phyloP scores from a whole-genome alignment of 2,329 filamentous ascomycete species.

The Claviceps citrina region DNA sequence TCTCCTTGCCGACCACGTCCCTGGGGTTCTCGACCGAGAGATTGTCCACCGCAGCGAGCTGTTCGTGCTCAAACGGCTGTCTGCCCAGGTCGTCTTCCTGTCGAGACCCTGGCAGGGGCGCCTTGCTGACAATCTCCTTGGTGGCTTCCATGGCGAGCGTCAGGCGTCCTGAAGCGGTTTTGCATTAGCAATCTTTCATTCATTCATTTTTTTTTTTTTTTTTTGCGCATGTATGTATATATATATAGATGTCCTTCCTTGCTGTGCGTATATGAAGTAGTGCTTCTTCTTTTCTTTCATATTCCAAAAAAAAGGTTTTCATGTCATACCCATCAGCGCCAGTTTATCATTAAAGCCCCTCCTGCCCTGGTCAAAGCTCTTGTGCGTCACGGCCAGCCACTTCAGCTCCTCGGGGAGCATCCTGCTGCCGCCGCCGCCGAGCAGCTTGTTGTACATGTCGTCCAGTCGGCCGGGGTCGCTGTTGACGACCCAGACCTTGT shows the following conservation, averaged over 20 bases:
- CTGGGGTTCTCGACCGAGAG: slow-evolving; percentile 46
- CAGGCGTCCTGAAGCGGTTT: slow-evolving; percentile 22
- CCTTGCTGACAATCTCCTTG: slow-evolving; percentile 22
- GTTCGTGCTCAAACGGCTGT: slow-evolving; percentile 52
- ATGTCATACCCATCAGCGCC: slow-evolving; percentile 60
- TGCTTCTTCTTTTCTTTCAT: background rate
- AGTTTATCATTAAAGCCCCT: slow-evolving; percentile 89
- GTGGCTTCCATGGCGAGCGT: slow-evolving; percentile 24
- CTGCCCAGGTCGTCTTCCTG: slow-evolving; percentile 38
- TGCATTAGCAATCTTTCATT: too few relatives aligned
- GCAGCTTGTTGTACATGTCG: slow-evolving; percentile 57
- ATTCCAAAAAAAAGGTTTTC: background rate
- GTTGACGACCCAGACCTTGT: slow-evolving; percentile 54
- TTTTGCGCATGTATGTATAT: too few relatives aligned
- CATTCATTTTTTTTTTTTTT: background rate
- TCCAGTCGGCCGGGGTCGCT: slow-evolving; percentile 59
- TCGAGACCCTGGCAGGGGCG: slow-evolving; percentile 13
- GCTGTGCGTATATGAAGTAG: too few relatives aligned
- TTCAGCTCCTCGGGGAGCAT: slow-evolving; percentile 81
- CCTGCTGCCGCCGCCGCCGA: slow-evolving; percentile 57
- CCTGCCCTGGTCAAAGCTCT: slow-evolving; percentile 91
- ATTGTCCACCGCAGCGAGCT: slow-evolving; percentile 58
- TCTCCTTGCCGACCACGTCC: slow-evolving; percentile 46
- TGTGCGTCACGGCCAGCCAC: slow-evolving; percentile 93
- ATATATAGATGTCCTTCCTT: too few relatives aligned